A percentile compares a stretch with the other conserved stretches of the same genome.
These are phyloP conservation scores for Metschnikowia proteae DNA, from an alignment of 805 yeast species.

Conservation along the genomic window DNA sequence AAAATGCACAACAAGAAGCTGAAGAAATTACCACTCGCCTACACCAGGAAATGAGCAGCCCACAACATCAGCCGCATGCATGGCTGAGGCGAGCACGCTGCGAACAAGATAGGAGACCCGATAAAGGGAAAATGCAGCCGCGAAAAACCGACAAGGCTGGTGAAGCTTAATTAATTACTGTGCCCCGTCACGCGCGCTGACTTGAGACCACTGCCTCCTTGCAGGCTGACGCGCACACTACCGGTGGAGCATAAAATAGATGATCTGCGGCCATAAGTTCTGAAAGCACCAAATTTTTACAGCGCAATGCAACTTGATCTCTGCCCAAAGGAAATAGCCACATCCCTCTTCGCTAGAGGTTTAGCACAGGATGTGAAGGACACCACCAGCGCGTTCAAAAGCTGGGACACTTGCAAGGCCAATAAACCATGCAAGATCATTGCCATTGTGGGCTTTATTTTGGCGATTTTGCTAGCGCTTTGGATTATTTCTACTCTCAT, in stretches of 20 bases:
- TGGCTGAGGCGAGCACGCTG: too few species aligned
- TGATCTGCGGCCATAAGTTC: background rate
- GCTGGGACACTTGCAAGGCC: conserved; percentile 80
- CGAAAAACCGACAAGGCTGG: background rate
- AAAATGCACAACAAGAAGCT: background rate
- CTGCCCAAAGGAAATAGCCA: conserved; percentile 12
- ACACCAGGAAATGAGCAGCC: background rate
- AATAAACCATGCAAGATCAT: conserved; percentile 71
- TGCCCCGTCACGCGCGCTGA: conserved; percentile 1
- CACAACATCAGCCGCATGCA: background rate
- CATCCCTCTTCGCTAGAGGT: conserved; percentile 1
- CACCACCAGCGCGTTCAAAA: conserved; percentile 52
- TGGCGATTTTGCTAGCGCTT: conserved; percentile 50
- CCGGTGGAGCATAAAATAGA: background rate
- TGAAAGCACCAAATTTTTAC: background rate
- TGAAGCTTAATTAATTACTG: background rate
- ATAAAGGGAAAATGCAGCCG: too few species aligned
- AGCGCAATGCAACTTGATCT: conserved; percentile 11
- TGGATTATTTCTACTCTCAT: conserved; percentile 57
- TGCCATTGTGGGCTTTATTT: conserved; percentile 66
- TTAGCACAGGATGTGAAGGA: conserved; percentile 21
- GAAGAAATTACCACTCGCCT: background rate
- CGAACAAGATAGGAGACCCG: too few species aligned
- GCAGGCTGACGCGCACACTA: background rate
- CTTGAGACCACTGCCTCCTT: conserved; percentile 4